Base-by-base conservation (phyloP, 495 filamentous ascomycete species). In the Podospora bellae-mahoneyi region DNA sequence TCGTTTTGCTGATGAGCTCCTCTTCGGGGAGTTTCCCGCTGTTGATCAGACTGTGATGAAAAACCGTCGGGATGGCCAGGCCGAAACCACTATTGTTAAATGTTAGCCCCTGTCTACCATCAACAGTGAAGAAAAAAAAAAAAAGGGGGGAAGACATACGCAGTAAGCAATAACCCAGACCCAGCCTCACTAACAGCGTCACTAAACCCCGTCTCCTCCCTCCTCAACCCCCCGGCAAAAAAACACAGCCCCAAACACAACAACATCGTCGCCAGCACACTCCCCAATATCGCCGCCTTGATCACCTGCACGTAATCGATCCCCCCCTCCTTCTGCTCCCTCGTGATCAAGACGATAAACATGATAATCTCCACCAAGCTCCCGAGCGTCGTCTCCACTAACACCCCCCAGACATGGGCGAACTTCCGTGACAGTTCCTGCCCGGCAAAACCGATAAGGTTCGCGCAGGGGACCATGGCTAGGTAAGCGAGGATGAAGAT, bases 381-480 rank as follows among this genome's bases (percentile, higher is more conserved):
- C 9, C 90, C 90, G 20, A 94, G 77, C 23, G 90, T 90, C 0
- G 88, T 93, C 75, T 96, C 92, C 10, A 91, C 69, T 61, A 97
- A 77, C 19, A 97, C 84, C 66, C 92, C 92, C 30, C 90, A 69
- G 23, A 94, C 91, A 73, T 90, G 90, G 19, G 90, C 89, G 32
- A 96, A 74, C 76, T 95, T 95, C 68, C 90, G 84, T 1, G 91
- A 89, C 68, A 96, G 77, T 75, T 96, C 91, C 71, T 91, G 88
- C 5, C 91, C 91, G 5, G 91, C 90, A 74, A 97, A 97, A 0
- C 92, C 92, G 30, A 97, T 84, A 62, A 97, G 77, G 71, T 97
- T 97, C 59, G 93, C 94, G 34, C 89, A 88, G 3, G 93, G 94
- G 4, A 97, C 85, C 89, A 98, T 97, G 64, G 84, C 82, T 55